Evolutionary conservation across 345 rosid genomes (phyloP), one percentile per base, ranked within the genome.

Genomic region (Garcia nutans): DNA sequence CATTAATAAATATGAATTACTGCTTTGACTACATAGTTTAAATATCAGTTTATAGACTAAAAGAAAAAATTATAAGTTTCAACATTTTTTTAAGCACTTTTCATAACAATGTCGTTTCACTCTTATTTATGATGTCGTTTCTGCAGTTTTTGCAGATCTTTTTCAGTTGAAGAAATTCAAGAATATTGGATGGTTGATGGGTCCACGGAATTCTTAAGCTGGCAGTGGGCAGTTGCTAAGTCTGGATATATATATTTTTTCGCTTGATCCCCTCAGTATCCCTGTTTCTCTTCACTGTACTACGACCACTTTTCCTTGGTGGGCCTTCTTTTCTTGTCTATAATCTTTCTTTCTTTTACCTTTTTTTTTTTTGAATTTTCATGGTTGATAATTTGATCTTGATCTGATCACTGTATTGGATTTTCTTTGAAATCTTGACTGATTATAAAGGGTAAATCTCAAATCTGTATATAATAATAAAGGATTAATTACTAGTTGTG

Each of bases 131-230:
- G n/a, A n/a, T n/a, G n/a, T n/a, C n/a, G n/a, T n/a, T n/a, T n/a
- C n/a, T n/a, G 49, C 20, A 31, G 20, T 31, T 19, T 19, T 19
- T 10, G 8, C 42, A 56, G 52, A 37, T n/a, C 9, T 33, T 56
- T 10, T 10, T 49, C 15, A 7, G 11, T 55, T 33, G 20, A 33
- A 31, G 45, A 68, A 49, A 68, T 68, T 68, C n/a, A 68, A 68
- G 37, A 37, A 37, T 37, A 3, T 6, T 37, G 5, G 41, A 37
- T 65, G 68, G 45, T 41, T 24, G 3, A 20, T 13, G 52, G 65
- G 74, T 58, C 75, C 66, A 42, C 65, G 37, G 22, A 13, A 20
- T 55, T 65, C 77, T 28, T 17, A 66, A 74, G 65, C 56, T 72
- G 71, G 52, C 56, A 52, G 47, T 56, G 49, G 33, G 37, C 37